Base-by-base conservation (phyloP, 805 yeast genomes). In the Metschnikowia gelsemii region DNA sequence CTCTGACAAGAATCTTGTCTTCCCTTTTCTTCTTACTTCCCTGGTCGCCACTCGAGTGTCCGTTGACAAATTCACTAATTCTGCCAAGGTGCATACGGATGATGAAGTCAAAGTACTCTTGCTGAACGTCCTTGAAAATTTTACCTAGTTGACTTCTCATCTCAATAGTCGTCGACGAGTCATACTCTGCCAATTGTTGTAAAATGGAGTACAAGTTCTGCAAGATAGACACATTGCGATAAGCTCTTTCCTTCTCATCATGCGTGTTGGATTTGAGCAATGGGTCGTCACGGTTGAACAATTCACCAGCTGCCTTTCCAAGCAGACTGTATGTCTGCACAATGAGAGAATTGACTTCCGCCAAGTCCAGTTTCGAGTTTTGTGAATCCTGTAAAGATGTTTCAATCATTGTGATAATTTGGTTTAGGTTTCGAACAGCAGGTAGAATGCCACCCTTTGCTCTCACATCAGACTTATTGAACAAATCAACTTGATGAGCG, bases 1-100 rank as follows among this genome's bases (percentile, higher is more conserved):
- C 75, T 46, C 74, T 75, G 43, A 87, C 64, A 19, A 78, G 75
- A 24, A 75, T 74, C 58, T 73, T 75, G 52, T 79, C 81, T 50
- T 80, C 84, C 8, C 84, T 82, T 48, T 80, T 83, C 47, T 84
- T 76, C 51, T 71, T 76, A 1, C 80, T 70, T 13, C 79, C 80
- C 45, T 73, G 72, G 14, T 62, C 70, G 3, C 68, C 58, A 9
- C 80, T 58, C 2, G 75, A 71, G 43, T 82, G 84, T 30, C 81
- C 77, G 25, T 82, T 86, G 2, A 88, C 76, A 57, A 86, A 83
- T 20, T 77, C 79, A 12, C 78, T 65, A 36, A 89, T 54, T 54
- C 83, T 84, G 0, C 93, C 91, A 54, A 88, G 70, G 18, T 79
- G 70, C 33, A 80, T 70, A 41, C 56, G 54, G 18, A 67, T 46